Base-by-base conservation (phyloP, 2,329 filamentous ascomycete genomes). In the Cladosporium austrohemisphaericum region DNA sequence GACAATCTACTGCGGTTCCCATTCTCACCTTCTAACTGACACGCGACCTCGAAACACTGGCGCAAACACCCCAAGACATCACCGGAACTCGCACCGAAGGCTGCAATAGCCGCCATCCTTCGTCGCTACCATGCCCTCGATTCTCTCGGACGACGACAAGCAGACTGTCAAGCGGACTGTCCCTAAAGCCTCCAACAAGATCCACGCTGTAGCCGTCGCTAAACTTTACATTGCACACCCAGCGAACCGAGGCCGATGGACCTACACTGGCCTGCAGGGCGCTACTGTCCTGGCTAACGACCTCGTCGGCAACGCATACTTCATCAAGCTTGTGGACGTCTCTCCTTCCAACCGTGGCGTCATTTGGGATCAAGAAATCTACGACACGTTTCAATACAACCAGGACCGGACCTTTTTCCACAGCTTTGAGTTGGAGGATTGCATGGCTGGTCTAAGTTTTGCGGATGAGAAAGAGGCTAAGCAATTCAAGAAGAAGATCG, bases 391-490 rank as follows among this genome's bases (percentile, higher is more conserved):
- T 77, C 77, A 78, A 55, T 98, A 97, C 76, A 95, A 96, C 71
- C 92, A 96, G 65, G 93, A 98, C 68, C 85, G 93, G 54, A 92
- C 88, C 52, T 98, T 96, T 72, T 98, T 98, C 72, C 91, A 97
- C 71, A 90, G 88, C 5, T 98, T 98, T 66, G 93, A 98, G 72
- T 79, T 95, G 49, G 91, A 97, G 70, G 84, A 94, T 55, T 97
- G 90, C 63, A 74, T 94, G 53, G 93, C 90, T 5, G 93, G 85
- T 1, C 73, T 98, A 52, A 95, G 89, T 19, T 98, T 98, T 63
- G 84, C 86, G 53, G 93, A 97, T 68, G 93, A 97, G 74, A 97
- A 96, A 71, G 93, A 98, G 73, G 93, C 93, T 26, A 94, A 88
- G 71, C 87, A 88, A 52, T 97, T 98, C 73, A 85, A 91, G 70